phyloP scores from a whole-genome alignment of 2,329 filamentous ascomycete species.

The Plectosphaerella plurivora region DNA sequence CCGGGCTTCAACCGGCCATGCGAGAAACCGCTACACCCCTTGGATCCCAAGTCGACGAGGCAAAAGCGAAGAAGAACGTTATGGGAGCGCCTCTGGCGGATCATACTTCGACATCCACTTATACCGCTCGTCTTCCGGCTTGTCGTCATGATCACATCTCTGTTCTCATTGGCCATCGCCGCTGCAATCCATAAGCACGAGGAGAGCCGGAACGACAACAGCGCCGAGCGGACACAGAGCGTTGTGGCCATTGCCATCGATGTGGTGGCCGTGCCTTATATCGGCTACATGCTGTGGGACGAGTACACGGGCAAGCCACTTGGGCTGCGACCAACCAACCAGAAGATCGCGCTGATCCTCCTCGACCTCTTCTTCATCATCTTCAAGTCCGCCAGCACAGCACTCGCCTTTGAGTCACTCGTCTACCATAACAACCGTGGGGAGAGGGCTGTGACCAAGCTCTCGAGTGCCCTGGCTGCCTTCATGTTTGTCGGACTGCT shows the following conservation, averaged over 20 bases:
- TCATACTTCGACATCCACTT: constrained; percentile 74
- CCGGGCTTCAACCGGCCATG: constrained; percentile 39
- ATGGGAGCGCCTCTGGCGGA: constrained; percentile 58
- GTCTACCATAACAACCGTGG: constrained; percentile 44
- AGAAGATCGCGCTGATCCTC: constrained; percentile 85
- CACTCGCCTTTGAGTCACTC: constrained; percentile 81
- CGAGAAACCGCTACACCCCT: constrained; percentile 11
- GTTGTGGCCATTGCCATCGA: constrained; percentile 89
- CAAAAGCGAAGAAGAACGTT: constrained; percentile 19
- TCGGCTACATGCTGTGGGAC: constrained; percentile 90
- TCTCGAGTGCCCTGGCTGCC: constrained; percentile 65
- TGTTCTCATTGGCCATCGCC: constrained; percentile 75
- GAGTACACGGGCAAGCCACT: constrained; percentile 94
- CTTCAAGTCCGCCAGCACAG: constrained; percentile 90
- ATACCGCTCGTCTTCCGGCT: constrained; percentile 81
- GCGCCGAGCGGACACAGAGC: constrained; percentile 66
- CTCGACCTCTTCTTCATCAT: constrained; percentile 96
- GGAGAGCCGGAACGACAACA: constrained; percentile 31
- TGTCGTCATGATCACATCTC: constrained; percentile 76
- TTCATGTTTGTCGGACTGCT: constrained; percentile 78
- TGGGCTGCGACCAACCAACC: constrained; percentile 74
- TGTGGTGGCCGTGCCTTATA: constrained; percentile 82
- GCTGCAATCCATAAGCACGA: constrained; percentile 66
- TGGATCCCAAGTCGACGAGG: not conserved
- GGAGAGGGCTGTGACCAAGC: constrained; percentile 40